Conservation (phyloP, 225 moss, liverwort and hornwort species). For the Pleurozium schreberi region DNA sequence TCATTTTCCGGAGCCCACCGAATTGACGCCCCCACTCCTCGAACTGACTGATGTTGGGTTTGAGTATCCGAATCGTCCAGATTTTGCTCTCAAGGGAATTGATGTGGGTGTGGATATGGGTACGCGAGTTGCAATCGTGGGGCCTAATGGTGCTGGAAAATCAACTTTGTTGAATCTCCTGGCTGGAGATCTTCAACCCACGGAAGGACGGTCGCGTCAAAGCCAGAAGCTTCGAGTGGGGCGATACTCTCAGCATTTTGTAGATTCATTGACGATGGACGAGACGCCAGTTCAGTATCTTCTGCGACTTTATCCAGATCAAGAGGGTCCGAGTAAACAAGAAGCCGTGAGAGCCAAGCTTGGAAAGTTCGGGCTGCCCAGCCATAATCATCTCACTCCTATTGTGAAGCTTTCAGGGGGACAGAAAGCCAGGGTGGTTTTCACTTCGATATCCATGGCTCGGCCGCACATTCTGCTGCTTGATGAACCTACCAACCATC, state of each 20-base stretch:
- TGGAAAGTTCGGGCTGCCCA: conserved; percentile 80
- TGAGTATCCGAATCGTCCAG: conserved; percentile 62
- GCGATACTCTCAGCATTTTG: conserved; percentile 93
- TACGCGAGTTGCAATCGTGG: conserved; percentile 89
- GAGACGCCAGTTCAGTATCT: conserved; percentile 93
- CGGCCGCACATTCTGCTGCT: conserved; percentile 89
- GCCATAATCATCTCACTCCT: conserved; percentile 83
- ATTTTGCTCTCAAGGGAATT: conserved; percentile 69
- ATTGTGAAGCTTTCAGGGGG: conserved; percentile 93
- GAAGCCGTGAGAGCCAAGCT: conserved; percentile 83
- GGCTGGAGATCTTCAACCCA: conserved; percentile 75
- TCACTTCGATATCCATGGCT: conserved; percentile 90
- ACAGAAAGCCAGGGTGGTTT: conserved; percentile 91
- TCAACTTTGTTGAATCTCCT: conserved; percentile 77
- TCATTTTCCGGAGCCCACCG: conserved; percentile 91
- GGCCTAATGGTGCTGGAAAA: conserved; percentile 94
- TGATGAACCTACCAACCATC: conserved; percentile 92
- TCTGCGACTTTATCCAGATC: conserved; percentile 71
- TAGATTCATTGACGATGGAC: conserved; percentile 86
- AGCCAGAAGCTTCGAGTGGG: conserved; percentile 89
- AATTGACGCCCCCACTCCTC: conserved; percentile 77
- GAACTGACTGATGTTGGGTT: conserved; percentile 88
- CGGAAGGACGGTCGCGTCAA: conserved; percentile 67
- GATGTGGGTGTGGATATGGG: conserved; percentile 97
- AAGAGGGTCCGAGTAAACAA: conserved; percentile 90